Base-by-base conservation (phyloP, 352 stramenopile genomes). In the Globisporangium camurandrum region DNA sequence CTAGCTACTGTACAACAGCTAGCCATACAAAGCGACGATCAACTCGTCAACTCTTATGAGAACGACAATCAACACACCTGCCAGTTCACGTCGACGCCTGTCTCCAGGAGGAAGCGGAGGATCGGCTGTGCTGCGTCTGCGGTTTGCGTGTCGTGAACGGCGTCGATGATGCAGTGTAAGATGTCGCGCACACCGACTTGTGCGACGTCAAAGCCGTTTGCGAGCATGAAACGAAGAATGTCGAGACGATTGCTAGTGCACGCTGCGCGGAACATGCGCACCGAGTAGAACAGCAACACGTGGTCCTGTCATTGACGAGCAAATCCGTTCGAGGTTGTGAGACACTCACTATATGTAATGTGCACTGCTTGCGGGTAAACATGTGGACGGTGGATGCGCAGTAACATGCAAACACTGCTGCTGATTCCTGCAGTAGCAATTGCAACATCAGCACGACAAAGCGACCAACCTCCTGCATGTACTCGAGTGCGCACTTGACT, bases 251-350 rank as follows among this genome's bases (percentile, higher is more conserved):
- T 64, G 9, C 41, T 46, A 3, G 34, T 14, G 41, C 71, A 86
- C 50, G 79, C 79, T 19, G 73, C 62, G 23, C 74, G 73, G 42
- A 90, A 90, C 69, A 87, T 86, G 30, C 71, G 71, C 41, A 83
- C 64, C 20, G 54, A 59, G 50, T 88, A 82, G 51, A 86, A 90
- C 22, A 78, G 57, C 41, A 86, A 49, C 33, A 82, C 59, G 45
- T 73, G 67, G 9, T 67, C 57, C 63, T 84, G 38, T 30, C 30
- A 39, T 3, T 17, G 44, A 27, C 26, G 27, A n/a, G n/a, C n/a
- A n/a, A n/a, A n/a, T n/a, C n/a, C n/a, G n/a, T n/a, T n/a, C n/a
- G n/a, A n/a, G n/a, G n/a, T n/a, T n/a, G n/a, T n/a, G n/a, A n/a
- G n/a, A n/a, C n/a, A n/a, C n/a, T n/a, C n/a, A n/a, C n/a, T 39